Base-by-base conservation (phyloP, 1,139 yeast species). In the Yamadazyma membranifaciens region DNA sequence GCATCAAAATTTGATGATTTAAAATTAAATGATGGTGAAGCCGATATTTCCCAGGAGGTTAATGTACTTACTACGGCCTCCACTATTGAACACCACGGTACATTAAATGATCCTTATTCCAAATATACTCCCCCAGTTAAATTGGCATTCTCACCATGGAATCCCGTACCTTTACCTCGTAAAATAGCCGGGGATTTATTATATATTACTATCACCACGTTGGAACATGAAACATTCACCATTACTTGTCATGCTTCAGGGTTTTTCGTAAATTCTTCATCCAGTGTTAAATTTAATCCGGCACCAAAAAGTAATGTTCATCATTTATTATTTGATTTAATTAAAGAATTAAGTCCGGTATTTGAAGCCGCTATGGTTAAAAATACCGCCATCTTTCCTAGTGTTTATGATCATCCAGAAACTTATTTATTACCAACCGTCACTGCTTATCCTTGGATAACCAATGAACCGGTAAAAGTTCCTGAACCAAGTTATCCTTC, bases 161-260 rank as follows among this genome's bases (percentile, higher is more conserved):
- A 87, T 48, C 94, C 95, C 10, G 88, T 84, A 14, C 89, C 95
- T n/a, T 69, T 81, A 6, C 68, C 74, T 36, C 82, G 76, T 56
- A 67, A 68, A 43, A 48, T 74, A 25, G 78, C 75, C 56, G 98
- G 98, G 22, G 96, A 91, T 57, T 70, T 91, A 55, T 69, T 85
- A 45, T 92, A 92, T 61, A 69, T 92, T 52, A 78, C 79, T 41
- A 72, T 80, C 37, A 83, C 79, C 54, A 87, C 97, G 31, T 69
- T 86, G 49, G 98, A 92, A 62, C 85, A 85, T 50, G 95, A 87
- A 56, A 75, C 78, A 16, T 76, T 73, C 60, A 85, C 87, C 55
- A 78, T 92, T 52, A 88, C 97, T 13, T 81, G 91, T 48, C 81
- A 83, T 45, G 73, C 80, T 37, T 63, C 83, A 26, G 98, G 98